Base-by-base conservation (phyloP, 192 early-diverging fungal species). In the Ambispora gerdemannii region DNA sequence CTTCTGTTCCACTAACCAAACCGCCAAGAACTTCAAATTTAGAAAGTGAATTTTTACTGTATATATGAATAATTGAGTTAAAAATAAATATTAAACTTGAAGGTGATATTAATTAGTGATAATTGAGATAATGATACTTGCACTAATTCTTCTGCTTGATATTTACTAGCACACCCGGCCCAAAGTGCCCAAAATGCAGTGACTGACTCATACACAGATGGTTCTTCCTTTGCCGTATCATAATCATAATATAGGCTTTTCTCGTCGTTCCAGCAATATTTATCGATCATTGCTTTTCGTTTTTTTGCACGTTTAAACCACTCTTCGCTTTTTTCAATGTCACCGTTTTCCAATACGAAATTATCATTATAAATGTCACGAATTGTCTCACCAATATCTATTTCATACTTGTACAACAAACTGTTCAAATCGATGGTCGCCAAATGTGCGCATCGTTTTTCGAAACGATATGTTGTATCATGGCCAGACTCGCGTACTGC, bases 401-500 rank as follows among this genome's bases (percentile, higher is more conserved):
- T 82, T 77, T 98, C 95, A 78, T 99, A 99, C 75, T 95, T 96
- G 90, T 91, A 97, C 75, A 99, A 77, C 17, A 99, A 81, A 60
- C 88, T 78, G 76, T 96, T 97, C 58, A 99, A 82, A 77, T 99
- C 97, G 62, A 98, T 84, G 0, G 95, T 98, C 19, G 92, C 93
- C 73, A 99, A 78, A 71, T 92, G 83, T 0, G 95, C 97, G 74
- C 94, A 96, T 36, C 88, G 82, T 32, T 88, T 87, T 74, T 99
- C 97, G 31, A 95, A 89, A 3, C 95, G 82, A 77, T 98, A 97
- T 11, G 95, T 92, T 0, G 95, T 97, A 77, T 98, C 95, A 79
- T 98, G 95, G 17, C 95, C 96, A 32, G 93, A 95, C 80, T 97
- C 95, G 61, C 96, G 90, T 2, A 96, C 95, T 0, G 97, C 97